Conservation (phyloP, 352 stramenopile species). For the Phytophthora litchii region DNA sequence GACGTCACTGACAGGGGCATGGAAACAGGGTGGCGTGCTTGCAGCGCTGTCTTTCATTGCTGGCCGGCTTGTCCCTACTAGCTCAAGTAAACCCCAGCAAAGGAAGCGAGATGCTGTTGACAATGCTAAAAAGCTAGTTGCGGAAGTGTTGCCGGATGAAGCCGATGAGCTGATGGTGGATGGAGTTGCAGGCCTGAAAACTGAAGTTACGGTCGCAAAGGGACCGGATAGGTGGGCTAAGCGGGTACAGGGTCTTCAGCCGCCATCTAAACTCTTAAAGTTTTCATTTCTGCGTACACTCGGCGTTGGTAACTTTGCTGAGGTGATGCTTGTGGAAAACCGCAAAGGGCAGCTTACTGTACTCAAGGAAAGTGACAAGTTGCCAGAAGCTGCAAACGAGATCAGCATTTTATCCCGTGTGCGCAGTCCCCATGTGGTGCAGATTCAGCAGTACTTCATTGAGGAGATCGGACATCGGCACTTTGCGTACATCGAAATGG, state of each 20-base stretch:
- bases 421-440: slow-evolving; percentile 66
- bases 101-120: slow-evolving; percentile 24
- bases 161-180: slow-evolving; percentile 30
- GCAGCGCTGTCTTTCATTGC: slow-evolving; percentile 50
- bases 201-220: slow-evolving; percentile 39
- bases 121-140: slow-evolving; percentile 24
- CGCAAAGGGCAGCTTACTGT: slow-evolving; percentile 49
- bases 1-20: slow-evolving; percentile 28
- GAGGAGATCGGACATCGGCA: slow-evolving; percentile 77
- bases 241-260: slow-evolving; percentile 45
- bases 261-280: slow-evolving; percentile 66
- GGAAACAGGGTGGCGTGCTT: slow-evolving; percentile 50
- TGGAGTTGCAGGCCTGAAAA: slow-evolving; percentile 27
- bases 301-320: slow-evolving; percentile 73
- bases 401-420: slow-evolving; percentile 69
- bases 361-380: slow-evolving; percentile 85
- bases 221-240: slow-evolving; percentile 59
- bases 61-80: slow-evolving; percentile 31
- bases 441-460: slow-evolving; percentile 78
- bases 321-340: slow-evolving; percentile 76
- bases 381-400: slow-evolving; percentile 81
- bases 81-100: neutral
- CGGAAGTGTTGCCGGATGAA: slow-evolving; percentile 31
- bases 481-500: slow-evolving; percentile 87
- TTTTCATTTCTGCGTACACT: slow-evolving; percentile 71